Conservation (phyloP, 768 basidiomycete species). For the Agaricus sinodeliciosus region DNA sequence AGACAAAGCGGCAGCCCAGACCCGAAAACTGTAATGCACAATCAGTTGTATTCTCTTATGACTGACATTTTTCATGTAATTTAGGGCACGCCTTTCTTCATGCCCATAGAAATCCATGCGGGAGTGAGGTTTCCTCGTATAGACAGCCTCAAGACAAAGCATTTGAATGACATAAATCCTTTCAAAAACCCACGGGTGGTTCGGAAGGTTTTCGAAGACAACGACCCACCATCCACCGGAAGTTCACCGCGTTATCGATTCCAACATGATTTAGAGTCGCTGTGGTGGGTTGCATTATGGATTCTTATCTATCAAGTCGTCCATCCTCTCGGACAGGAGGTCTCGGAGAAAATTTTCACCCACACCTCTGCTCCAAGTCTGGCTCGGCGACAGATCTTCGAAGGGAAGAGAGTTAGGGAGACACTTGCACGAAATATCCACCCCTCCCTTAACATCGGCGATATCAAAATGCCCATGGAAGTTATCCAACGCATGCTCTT, state of each 20-base stretch:
- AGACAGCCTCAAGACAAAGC: too few species aligned
- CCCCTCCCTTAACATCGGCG: too few species aligned
- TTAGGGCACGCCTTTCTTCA: slow-evolving; percentile 12
- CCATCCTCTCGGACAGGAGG: neutral
- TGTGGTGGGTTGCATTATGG: slow-evolving; percentile 6
- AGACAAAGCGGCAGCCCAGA: neutral
- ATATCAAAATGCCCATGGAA: too few species aligned
- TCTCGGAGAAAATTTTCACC: neutral
- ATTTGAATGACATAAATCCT: too few species aligned
- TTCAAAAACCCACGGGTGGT: too few species aligned
- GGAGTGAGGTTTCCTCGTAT: neutral
- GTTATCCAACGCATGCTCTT: too few species aligned
- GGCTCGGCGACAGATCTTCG: too few species aligned
- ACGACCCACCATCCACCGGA: too few species aligned
- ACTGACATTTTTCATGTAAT: neutral
- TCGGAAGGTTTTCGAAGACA: too few species aligned
- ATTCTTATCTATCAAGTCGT: neutral
- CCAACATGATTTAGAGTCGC: slow-evolving; percentile 9
- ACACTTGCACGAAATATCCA: too few species aligned
- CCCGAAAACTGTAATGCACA: neutral
- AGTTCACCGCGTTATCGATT: neutral
- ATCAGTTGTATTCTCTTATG: too few species aligned
- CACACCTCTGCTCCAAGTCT: neutral
- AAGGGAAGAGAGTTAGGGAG: too few species aligned
- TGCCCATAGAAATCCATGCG: slow-evolving; percentile 8